Conservation (phyloP, 2,329 filamentous ascomycete species). For the Venturia aucupariae region DNA sequence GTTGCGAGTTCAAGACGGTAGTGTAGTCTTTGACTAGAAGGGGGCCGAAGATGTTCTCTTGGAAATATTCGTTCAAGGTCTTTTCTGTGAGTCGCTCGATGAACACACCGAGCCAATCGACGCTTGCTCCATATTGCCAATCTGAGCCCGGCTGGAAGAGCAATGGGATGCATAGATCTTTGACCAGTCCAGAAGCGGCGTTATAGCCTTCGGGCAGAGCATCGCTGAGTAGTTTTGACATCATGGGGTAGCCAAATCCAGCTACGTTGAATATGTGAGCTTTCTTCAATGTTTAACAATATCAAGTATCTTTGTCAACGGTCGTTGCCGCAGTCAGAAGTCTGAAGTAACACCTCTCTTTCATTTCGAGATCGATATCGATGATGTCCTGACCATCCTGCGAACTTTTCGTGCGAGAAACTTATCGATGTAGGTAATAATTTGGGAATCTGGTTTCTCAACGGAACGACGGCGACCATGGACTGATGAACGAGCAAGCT, state of each 20-base stretch:
- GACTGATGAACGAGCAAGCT: neutral
- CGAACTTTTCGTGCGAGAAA: no score
- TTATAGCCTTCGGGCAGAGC: constrained; percentile 20
- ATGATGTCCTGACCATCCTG: no score
- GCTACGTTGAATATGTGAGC: constrained; percentile 24
- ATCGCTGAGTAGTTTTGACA: constrained; percentile 41
- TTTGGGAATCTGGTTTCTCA: no score
- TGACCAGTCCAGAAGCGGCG: constrained; percentile 1
- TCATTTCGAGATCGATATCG: no score
- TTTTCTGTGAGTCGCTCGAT: constrained; percentile 33
- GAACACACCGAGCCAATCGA: constrained; percentile 41
- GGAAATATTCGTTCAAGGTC: constrained; percentile 15
- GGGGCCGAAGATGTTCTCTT: constrained; percentile 12
- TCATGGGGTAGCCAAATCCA: constrained; percentile 50
- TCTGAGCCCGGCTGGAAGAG: constrained; percentile 11
- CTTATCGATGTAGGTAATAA: neutral
- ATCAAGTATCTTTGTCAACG: no score
- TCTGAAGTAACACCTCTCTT: no score
- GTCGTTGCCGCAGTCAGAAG: no score
- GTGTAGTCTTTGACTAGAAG: constrained; percentile 12
- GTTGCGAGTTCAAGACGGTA: neutral
- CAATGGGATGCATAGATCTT: constrained; percentile 7
- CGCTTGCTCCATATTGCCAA: constrained; percentile 11
- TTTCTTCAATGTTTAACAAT: no score
- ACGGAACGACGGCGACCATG: no score